A percentile compares a stretch with the other conserved stretches of the same genome.
phyloP scores from a whole-genome alignment of 1,139 yeast species.

The Hansenula sp. region DNA sequence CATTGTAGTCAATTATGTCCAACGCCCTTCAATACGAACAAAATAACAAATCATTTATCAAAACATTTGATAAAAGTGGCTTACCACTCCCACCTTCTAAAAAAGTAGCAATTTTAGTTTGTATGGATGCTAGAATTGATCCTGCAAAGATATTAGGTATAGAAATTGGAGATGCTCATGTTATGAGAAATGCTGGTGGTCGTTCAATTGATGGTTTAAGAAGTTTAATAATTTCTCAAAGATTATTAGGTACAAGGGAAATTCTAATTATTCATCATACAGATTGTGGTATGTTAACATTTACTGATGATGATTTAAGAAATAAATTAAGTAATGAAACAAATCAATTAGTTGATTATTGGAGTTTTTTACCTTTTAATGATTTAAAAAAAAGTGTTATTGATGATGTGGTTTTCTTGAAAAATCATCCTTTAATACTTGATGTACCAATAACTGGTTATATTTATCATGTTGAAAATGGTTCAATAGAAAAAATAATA shows the following conservation, averaged over 20 bases:
- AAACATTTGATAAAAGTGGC: not conserved
- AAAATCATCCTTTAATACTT: constrained; percentile 13
- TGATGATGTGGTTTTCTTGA: constrained; percentile 32
- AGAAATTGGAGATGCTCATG: constrained; percentile 40
- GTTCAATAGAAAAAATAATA: constrained; percentile 24
- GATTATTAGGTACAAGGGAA: constrained; percentile 32
- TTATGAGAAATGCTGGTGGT: constrained; percentile 42
- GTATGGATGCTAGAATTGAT: constrained; percentile 43
- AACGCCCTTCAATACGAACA: not conserved
- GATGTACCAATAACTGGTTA: constrained; percentile 35
- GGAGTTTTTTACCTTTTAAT: constrained; percentile 31
- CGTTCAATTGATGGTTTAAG: constrained; percentile 37
- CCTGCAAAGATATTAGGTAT: constrained; percentile 36
- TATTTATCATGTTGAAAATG: constrained; percentile 35
- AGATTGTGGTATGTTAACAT: constrained; percentile 40
- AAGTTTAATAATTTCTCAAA: constrained; percentile 34
- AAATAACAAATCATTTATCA: not conserved
- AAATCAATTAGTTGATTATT: constrained; percentile 25
- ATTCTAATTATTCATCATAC: constrained; percentile 37
- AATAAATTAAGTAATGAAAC: constrained; percentile 27
- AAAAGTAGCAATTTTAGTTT: constrained; percentile 32
- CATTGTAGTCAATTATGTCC: not conserved
- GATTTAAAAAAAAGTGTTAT: constrained; percentile 31
- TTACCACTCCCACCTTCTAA: constrained; percentile 33
- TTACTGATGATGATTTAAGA: constrained; percentile 28